Base-by-base conservation (phyloP, 441 rosid species). In the Arabidopsis hybrid region DNA sequence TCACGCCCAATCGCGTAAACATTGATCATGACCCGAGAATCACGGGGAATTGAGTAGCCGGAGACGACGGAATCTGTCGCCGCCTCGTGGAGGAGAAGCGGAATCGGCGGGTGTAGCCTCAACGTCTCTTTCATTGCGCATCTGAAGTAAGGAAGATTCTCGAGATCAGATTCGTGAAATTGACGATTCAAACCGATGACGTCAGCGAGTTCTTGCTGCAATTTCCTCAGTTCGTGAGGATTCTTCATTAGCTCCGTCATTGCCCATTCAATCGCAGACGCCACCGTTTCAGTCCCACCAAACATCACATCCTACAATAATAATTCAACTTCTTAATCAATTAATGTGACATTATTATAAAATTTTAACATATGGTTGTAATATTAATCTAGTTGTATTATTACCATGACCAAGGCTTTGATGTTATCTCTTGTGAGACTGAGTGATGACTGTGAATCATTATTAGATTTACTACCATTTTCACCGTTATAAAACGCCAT, bases 61-160 rank as follows among this genome's bases (percentile, higher is more conserved):
- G 81, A 31, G 51, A 88, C 78, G 12, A 74, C 78, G 8, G 79
- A 13, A 16, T 85, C 85, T 64, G 57, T 82, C 0, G 85, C 79
- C 0, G 91, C 76, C 81, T 91, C 95, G 29, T 88, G 97, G 74
- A 91, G 91, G 82, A 89, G 87, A 60, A 87, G 86, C 6, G 89
- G 92, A 63, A 88, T 88, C 14, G 92, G 92, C 0, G 92, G 89
- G 79, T 88, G 92, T 46, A 88, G 81, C 38, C 92, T 83, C 51
- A 88, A 64, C 10, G 89, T 86, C 63, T 88, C 92, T 43, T 86
- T 88, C 45, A 88, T 34, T 8, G 67, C 83, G 43, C 92, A 85
- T 45, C 53, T 79, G 34, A 85, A 79, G 67, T 81, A 83, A 34
- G 86, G 78, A 7, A 88, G 84, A 3, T 83, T 84, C 3, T 84